Evolutionary conservation across 257 asterid genomes (phyloP), one percentile per base, ranked within the genome.

Genomic region (Solanum chiquidenum): DNA sequence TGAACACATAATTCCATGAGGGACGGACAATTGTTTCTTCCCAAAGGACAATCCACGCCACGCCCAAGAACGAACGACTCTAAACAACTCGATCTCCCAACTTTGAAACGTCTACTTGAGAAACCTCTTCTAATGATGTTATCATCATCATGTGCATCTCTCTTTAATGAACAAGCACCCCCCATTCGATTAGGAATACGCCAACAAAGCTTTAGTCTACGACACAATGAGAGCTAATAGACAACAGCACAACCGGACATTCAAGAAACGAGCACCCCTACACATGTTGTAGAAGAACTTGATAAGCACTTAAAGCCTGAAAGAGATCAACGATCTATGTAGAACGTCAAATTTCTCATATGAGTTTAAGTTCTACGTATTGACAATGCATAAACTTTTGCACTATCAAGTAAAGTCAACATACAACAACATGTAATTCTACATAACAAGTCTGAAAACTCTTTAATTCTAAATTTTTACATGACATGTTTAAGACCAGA

Each of bases 141-240:
- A 69, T 97, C 96, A 76, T 94, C 98, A 69, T 88, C 97, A 88
- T 74, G 95, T 52, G 91, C 96, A 90, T 91, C 98, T 80, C 93
- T 95, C 94, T 97, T 97, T 88, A 98, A 93, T 20, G 99, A 97
- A 92, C 98, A 97, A 90, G 92, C 98, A 89, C 96, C 95, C 88
- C 99, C 98, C 99, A 97, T 97, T 89, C 9, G 16, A 37, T 16
- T 14, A 25, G 66, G 21, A 66, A 35, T 66, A 85, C 9, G 0
- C 10, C 66, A 85, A 66, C 12, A 25, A 69, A 9, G 33, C 60
- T 42, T 38, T 12, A 49, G 9, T 8, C 62, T 42, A 44, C 1
- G 34, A 2, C 23, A 77, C 4, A 6, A 4, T 7, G n/a, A 46
- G 38, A 21, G 9, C 16, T 80, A 27, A 46, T 44, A 9, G 40